Conservation (phyloP, 495 filamentous ascomycete genomes). For the Aspergillus hancockii region DNA sequence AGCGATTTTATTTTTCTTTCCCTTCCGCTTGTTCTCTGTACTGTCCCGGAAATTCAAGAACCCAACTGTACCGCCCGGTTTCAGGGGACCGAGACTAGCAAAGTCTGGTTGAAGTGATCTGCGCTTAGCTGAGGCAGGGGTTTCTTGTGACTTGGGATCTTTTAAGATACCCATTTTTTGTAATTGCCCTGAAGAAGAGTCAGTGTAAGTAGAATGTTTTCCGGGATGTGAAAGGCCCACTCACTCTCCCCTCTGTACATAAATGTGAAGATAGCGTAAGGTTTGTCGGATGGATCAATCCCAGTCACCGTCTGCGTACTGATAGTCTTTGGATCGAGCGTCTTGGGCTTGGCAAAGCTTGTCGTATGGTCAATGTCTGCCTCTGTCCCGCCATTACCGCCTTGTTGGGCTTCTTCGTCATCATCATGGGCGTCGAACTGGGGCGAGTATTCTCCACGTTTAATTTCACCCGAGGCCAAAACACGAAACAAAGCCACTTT, state of each 20-base stretch:
- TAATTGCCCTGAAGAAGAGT: constrained; percentile 67
- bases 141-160: constrained; percentile 57
- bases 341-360: constrained; percentile 97
- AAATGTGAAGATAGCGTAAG: constrained; percentile 96
- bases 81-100: constrained; percentile 78
- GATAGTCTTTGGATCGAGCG: constrained; percentile 93
- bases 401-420: constrained; percentile 64
- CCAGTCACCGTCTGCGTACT: constrained; percentile 98
- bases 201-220: constrained; percentile 19
- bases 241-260: constrained; percentile 95
- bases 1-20: constrained; percentile 56
- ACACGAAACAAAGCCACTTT: constrained; percentile 97
- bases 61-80: constrained; percentile 79
- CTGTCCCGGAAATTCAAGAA: constrained; percentile 86
- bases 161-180: constrained; percentile 89
- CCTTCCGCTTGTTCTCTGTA: constrained; percentile 48
- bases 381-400: constrained; percentile 44
- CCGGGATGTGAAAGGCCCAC: constrained; percentile 31
- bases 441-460: constrained; percentile 94
- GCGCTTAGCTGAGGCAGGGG: constrained; percentile 63
- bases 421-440: constrained; percentile 98
- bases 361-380: constrained; percentile 94
- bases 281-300: constrained; percentile 93
- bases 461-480: constrained; percentile 93
- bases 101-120: constrained; percentile 80